Percentiles rank a stretch among this genome's conserved stretches.
phyloP scores from a whole-genome alignment of 1,139 yeast species.

The Kodamaea alishanica region DNA sequence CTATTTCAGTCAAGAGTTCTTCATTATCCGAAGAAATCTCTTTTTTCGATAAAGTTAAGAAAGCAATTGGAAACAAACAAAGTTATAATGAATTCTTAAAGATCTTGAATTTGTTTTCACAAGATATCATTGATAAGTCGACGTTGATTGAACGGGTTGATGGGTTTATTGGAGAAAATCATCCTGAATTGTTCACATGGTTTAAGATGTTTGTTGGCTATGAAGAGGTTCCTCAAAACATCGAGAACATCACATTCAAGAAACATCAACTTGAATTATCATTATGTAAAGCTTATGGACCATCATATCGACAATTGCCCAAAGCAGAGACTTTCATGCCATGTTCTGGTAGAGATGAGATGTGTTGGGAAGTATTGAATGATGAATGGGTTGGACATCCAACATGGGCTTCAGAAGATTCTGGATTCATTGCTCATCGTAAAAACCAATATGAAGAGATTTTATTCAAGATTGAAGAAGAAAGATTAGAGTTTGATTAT shows the following conservation, averaged over 20 bases:
- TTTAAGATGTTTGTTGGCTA: conserved; percentile 89
- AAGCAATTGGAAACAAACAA: conserved; percentile 84
- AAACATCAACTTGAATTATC: conserved; percentile 88
- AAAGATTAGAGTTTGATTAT: conserved; percentile 93
- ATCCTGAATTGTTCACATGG: conserved; percentile 81
- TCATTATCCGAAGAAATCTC: conserved; percentile 77
- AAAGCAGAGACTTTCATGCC: conserved; percentile 96
- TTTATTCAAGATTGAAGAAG: conserved; percentile 92
- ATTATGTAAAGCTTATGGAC: conserved; percentile 85
- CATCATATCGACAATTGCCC: conserved; percentile 89
- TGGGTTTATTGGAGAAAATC: conserved; percentile 73
- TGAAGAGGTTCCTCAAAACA: conserved; percentile 70
- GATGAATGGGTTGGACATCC: conserved; percentile 99
- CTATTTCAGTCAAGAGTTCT: conserved; percentile 48
- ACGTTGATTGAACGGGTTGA: conserved; percentile 83
- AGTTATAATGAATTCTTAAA: conserved; percentile 89
- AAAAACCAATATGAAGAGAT: conserved; percentile 97
- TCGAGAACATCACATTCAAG: conserved; percentile 84
- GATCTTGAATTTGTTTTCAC: conserved; percentile 79
- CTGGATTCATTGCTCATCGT: conserved; percentile 96
- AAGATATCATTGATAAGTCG: conserved; percentile 80
- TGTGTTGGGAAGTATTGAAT: conserved; percentile 98
- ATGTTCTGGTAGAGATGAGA: conserved; percentile 95
- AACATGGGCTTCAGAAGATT: conserved; percentile 99
- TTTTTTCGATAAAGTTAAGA: conserved; percentile 90